Evolutionary conservation across 2,329 filamentous ascomycete species (phyloP).

Genomic region (Zalaria sp.): DNA sequence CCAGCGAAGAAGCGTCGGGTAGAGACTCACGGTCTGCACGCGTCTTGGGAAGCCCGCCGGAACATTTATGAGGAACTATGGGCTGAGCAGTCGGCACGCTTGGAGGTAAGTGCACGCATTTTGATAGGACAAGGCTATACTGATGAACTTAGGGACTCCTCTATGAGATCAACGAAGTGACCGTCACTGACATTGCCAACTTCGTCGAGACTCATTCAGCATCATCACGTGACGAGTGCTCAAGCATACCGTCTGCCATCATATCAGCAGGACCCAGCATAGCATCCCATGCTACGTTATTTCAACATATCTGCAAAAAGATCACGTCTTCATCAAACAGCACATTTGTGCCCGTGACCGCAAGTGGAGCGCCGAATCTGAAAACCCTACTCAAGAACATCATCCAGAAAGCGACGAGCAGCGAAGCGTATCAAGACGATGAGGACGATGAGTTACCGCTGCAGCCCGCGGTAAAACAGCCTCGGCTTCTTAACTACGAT

Average conservation of each 20-base stretch:
- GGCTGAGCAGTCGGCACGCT: conserved; percentile 47
- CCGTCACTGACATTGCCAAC: conserved; percentile 20
- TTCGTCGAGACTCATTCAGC: conserved; percentile 14
- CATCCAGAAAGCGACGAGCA: conserved; percentile 49
- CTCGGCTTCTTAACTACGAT: conserved; percentile 63
- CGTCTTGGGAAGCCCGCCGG: conserved; percentile 37
- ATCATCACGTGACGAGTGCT: conserved; percentile 11
- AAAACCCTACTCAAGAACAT: conserved; percentile 61
- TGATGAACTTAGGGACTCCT: conserved; percentile 19
- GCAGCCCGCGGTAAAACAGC: conserved; percentile 31
- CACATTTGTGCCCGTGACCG: conserved; percentile 51
- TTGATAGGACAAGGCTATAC: conserved; percentile 6
- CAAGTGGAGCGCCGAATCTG: conserved; percentile 57
- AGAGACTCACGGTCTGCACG: conserved; percentile 16
- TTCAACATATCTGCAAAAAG: conserved; percentile 46
- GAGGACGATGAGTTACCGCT: conserved; percentile 37
- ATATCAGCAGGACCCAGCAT: conserved; percentile 69
- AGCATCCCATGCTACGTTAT: conserved; percentile 60
- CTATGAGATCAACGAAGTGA: conserved; percentile 23
- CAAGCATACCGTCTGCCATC: conserved; percentile 52
- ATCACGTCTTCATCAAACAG: conserved; percentile 23
- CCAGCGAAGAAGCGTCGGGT: conserved; percentile 27
- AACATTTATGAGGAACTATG: conserved; percentile 49
- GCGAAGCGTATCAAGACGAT: conserved; percentile 26
- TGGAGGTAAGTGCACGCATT: conserved; percentile 35